phyloP scores from a whole-genome alignment of 257 asterid species.

The Pogostemon cablin region DNA sequence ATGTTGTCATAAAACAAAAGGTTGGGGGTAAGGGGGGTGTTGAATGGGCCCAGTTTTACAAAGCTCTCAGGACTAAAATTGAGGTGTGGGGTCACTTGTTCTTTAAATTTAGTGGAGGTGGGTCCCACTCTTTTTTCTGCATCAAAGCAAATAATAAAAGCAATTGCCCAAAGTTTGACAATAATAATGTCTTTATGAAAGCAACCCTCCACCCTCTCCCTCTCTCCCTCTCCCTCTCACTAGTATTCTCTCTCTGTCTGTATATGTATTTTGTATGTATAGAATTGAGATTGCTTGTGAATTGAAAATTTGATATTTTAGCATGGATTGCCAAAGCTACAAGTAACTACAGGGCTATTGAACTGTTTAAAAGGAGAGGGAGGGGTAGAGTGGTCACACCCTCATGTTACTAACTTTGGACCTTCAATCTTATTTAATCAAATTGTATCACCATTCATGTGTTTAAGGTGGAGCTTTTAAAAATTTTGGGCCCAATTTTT shows the following conservation, averaged over 20 bases:
- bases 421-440: neutral
- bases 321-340: conserved; percentile 36
- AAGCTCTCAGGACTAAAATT: conserved; percentile 35
- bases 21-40: neutral
- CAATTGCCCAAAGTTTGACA: conserved; percentile 66
- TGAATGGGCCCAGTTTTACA: conserved; percentile 27
- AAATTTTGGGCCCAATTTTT: too few species aligned
- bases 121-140: conserved; percentile 38
- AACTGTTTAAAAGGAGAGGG: neutral
- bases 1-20: conserved; percentile 35
- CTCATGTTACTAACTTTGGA: conserved; percentile 4
- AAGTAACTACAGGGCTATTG: conserved; percentile 37
- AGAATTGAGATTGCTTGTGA: conserved; percentile 41
- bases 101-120: conserved; percentile 44
- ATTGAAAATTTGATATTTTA: conserved; percentile 29
- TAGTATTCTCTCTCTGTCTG: neutral
- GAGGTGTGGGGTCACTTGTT: conserved; percentile 54
- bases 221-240: conserved; percentile 26
- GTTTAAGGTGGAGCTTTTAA: too few species aligned
- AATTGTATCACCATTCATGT: too few species aligned
- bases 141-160: conserved; percentile 61
- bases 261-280: neutral
- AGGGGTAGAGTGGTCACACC: conserved; percentile 1
- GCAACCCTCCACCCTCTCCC: conserved; percentile 52
- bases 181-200: conserved; percentile 60